Evolutionary conservation across 306 rosid genomes (phyloP).

Genomic region (Gleditsia sinensis): DNA sequence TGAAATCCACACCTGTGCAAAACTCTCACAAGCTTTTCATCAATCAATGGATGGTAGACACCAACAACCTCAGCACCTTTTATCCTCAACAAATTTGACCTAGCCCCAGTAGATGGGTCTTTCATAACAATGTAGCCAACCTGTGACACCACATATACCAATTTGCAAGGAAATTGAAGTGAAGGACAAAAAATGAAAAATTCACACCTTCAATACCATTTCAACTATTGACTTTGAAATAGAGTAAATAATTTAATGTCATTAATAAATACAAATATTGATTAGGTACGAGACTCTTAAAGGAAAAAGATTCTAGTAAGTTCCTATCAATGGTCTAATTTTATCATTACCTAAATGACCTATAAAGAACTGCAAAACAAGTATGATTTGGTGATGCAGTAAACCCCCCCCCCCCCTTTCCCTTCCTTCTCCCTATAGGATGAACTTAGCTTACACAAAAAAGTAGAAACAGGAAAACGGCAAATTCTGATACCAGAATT

Average conservation of each 20-base stretch:
- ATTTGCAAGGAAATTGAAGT: constrained; percentile 6
- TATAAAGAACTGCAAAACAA: not conserved
- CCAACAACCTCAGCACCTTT: constrained; percentile 84
- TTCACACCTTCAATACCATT: not conserved
- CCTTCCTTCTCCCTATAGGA: too few relatives aligned
- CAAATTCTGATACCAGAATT: too few relatives aligned
- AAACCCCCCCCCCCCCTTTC: too few relatives aligned
- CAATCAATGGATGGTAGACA: constrained; percentile 80
- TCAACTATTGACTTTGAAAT: constrained; percentile 1
- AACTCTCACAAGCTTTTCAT: constrained; percentile 69
- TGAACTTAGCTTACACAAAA: too few relatives aligned
- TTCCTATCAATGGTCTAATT: not conserved
- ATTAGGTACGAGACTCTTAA: not conserved
- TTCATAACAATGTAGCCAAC: constrained; percentile 90
- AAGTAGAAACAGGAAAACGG: too few relatives aligned
- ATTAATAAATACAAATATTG: not conserved
- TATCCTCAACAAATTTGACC: constrained; percentile 75
- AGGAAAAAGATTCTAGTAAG: not conserved
- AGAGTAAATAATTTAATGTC: not conserved
- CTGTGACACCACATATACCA: constrained; percentile 45
- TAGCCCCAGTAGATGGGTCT: constrained; percentile 65
- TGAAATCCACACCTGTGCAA: constrained; percentile 60
- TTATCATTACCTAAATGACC: not conserved
- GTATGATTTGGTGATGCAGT: not conserved
- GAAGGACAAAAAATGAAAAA: not conserved